phyloP scores from a whole-genome alignment of 805 yeast genomes.

The Metschnikowia borealis region DNA sequence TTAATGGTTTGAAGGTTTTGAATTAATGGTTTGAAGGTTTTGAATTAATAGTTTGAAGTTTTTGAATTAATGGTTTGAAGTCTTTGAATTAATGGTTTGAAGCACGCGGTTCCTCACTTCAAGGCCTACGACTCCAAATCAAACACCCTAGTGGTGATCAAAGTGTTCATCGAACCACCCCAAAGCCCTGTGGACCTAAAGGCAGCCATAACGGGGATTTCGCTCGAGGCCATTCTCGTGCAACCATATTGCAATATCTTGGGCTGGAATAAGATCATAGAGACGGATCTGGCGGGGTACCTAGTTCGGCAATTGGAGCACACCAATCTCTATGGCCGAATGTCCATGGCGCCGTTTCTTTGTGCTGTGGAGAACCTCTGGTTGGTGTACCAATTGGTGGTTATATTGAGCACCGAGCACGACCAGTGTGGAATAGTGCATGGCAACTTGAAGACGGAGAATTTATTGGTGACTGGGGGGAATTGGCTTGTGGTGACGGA shows the following conservation, averaged over 20 bases:
- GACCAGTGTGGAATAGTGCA: constrained; percentile 54
- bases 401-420: constrained; percentile 64
- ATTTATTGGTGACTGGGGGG: constrained; percentile 81
- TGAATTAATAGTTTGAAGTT: too few relatives aligned
- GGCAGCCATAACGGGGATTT: constrained; percentile 24
- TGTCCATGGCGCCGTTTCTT: constrained; percentile 82
- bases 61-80: too few relatives aligned
- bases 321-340: constrained; percentile 80
- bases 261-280: constrained; percentile 70
- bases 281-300: constrained; percentile 90
- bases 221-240: constrained; percentile 38
- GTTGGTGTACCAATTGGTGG: constrained; percentile 74
- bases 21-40: too few relatives aligned
- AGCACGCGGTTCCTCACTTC: constrained; percentile 75
- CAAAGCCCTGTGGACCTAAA: constrained; percentile 26
- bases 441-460: constrained; percentile 92
- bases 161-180: constrained; percentile 75
- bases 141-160: constrained; percentile 68
- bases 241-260: constrained; percentile 51
- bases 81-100: too few relatives aligned
- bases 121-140: constrained; percentile 64
- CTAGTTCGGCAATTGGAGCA: constrained; percentile 76
- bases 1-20: too few relatives aligned
- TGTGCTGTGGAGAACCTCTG: constrained; percentile 78
- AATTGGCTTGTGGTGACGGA: constrained; percentile 82